These are phyloP conservation scores for Quercus wislizeni DNA, from an alignment of 306 rosid species.

Conservation along the genomic window DNA sequence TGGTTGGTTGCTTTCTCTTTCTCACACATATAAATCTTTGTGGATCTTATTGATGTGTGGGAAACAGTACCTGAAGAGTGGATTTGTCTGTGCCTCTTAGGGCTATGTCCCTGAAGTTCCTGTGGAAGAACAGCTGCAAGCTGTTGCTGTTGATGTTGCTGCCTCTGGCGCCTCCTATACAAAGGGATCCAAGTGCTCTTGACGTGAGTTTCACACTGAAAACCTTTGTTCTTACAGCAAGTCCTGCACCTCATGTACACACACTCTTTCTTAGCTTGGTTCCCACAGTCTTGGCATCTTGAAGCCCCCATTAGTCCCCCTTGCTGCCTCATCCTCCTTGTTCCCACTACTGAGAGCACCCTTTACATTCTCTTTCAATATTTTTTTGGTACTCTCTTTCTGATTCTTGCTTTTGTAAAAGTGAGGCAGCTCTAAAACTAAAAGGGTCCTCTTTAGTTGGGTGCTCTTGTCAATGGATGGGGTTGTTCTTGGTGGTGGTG, in stretches of 20 bases:
- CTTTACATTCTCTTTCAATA: neutral
- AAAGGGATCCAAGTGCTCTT: conserved; percentile 73
- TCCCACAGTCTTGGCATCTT: conserved; percentile 74
- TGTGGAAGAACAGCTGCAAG: conserved; percentile 18
- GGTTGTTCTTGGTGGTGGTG: neutral
- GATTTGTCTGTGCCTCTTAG: conserved; percentile 32
- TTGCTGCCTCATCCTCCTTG: conserved; percentile 26
- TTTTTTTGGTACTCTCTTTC: neutral
- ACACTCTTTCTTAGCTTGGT: conserved; percentile 73
- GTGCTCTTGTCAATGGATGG: neutral
- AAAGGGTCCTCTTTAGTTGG: neutral
- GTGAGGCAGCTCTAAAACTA: neutral
- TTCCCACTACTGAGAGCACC: neutral
- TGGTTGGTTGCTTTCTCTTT: neutral
- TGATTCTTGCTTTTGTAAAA: neutral
- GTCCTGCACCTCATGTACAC: conserved; percentile 57
- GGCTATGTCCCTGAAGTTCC: conserved; percentile 15
- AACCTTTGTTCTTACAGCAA: conserved; percentile 68
- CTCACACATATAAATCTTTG: neutral
- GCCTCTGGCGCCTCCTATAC: conserved; percentile 38
- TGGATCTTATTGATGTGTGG: neutral
- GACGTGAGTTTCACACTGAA: conserved; percentile 61
- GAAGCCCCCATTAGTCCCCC: conserved; percentile 10
- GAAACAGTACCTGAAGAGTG: conserved; percentile 19
- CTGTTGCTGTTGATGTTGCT: conserved; percentile 5